Conservation (phyloP, 768 basidiomycete species). For the Calocera cornea region DNA sequence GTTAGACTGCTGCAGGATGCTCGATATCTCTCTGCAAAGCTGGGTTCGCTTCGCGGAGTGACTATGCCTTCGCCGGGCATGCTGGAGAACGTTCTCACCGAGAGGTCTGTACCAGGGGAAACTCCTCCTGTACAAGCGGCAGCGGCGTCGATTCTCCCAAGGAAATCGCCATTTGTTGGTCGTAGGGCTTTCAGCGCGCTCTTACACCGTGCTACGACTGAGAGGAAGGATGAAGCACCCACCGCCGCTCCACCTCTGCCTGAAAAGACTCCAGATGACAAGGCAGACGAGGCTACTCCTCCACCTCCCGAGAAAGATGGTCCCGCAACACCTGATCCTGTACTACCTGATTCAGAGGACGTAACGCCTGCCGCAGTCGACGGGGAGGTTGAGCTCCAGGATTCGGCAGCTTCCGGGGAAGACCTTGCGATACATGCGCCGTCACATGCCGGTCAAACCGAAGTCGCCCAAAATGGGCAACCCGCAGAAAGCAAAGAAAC, state of each 20-base stretch:
- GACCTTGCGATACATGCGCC: neutral
- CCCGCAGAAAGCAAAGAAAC: neutral
- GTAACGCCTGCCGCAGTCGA: neutral
- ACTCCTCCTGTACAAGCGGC: neutral
- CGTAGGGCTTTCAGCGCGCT: slow-evolving; percentile 18
- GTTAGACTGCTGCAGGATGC: slow-evolving; percentile 68
- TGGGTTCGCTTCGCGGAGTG: slow-evolving; percentile 49
- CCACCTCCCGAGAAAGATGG: neutral
- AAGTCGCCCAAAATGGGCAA: neutral
- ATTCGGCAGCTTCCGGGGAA: neutral
- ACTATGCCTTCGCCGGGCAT: slow-evolving; percentile 59
- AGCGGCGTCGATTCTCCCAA: slow-evolving; percentile 15
- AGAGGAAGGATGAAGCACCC: neutral
- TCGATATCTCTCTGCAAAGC: slow-evolving; percentile 57
- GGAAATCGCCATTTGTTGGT: slow-evolving; percentile 16
- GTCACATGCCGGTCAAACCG: neutral
- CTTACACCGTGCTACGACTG: slow-evolving; percentile 4
- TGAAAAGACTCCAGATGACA: neutral
- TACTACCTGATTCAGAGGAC: neutral
- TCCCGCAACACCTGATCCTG: neutral
- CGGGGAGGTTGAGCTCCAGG: neutral
- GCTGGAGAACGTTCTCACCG: slow-evolving; percentile 73
- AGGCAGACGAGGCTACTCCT: neutral
- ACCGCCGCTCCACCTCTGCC: neutral
- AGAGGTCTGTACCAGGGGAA: slow-evolving; percentile 42